Evolutionary conservation across 257 asterid species (phyloP).

Genomic region (Nicotiana paniculata): DNA sequence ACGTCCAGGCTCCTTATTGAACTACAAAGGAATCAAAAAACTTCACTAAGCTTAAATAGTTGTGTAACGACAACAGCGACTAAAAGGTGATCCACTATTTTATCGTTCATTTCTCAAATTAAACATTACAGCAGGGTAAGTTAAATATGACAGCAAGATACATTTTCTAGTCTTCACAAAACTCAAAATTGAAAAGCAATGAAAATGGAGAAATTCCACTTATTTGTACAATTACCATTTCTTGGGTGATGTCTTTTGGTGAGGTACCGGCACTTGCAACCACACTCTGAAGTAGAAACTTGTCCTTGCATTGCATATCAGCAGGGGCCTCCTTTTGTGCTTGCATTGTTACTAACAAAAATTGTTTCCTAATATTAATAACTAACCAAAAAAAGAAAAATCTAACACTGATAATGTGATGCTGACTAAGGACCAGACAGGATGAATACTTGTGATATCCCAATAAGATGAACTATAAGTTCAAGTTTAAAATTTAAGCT

Average conservation of each 20-base stretch:
- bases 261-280: constrained; percentile 39
- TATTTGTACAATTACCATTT: constrained; percentile 22
- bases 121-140: neutral
- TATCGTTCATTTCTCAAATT: neutral
- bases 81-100: neutral
- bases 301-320: constrained; percentile 83
- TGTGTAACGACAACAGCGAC: neutral
- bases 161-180: neutral
- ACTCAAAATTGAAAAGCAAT: neutral
- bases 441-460: neutral
- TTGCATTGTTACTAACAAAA: constrained; percentile 47
- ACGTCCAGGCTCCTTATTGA: constrained; percentile 37
- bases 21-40: constrained; percentile 22
- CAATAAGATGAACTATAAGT: neutral
- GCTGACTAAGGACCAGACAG: neutral
- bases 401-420: neutral
- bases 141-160: neutral
- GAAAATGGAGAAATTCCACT: neutral
- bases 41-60: neutral
- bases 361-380: neutral
- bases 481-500: neutral
- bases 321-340: constrained; percentile 81
- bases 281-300: constrained; percentile 81
- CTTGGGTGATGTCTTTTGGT: constrained; percentile 29
- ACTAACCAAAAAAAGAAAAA: neutral